Evolutionary conservation across 805 yeast species (phyloP).

Genomic region (Metschnikowia peoriensis): DNA sequence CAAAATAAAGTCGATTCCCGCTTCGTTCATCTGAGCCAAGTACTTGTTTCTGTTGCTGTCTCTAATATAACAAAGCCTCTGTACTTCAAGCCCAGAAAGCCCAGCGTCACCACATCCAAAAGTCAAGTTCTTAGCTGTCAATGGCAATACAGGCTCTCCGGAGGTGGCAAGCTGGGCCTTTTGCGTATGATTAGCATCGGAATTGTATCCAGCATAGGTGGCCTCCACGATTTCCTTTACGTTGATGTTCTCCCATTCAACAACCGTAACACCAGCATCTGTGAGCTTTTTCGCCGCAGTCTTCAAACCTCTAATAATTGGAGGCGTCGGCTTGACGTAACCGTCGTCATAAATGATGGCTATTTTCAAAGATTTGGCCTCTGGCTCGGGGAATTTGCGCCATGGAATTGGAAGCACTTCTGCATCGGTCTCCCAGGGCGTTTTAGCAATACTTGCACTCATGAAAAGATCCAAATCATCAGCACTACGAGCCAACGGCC

Average conservation of each 20-base stretch:
- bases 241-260: slow-evolving; percentile 16
- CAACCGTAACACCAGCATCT: slow-evolving; percentile 17
- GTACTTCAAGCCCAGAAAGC: slow-evolving; percentile 17
- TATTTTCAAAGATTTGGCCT: slow-evolving; percentile 13
- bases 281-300: slow-evolving; percentile 12
- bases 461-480: slow-evolving; percentile 19
- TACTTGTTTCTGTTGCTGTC: slow-evolving; percentile 15
- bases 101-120: slow-evolving; percentile 20
- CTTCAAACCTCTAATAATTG: slow-evolving; percentile 16
- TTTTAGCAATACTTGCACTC: slow-evolving; percentile 14
- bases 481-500: slow-evolving; percentile 18
- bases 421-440: slow-evolving; percentile 19
- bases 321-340: slow-evolving; percentile 21
- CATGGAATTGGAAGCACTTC: slow-evolving; percentile 18
- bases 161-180: slow-evolving; percentile 11
- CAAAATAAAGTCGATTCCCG: slow-evolving; percentile 15
- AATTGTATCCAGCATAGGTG: slow-evolving; percentile 17
- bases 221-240: slow-evolving; percentile 16
- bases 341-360: slow-evolving; percentile 20
- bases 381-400: slow-evolving; percentile 12
- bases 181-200: slow-evolving; percentile 17
- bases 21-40: slow-evolving; percentile 13
- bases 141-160: slow-evolving; percentile 16
- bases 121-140: slow-evolving; percentile 13
- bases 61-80: slow-evolving; percentile 11